Base-by-base conservation (phyloP, 2,329 filamentous ascomycete genomes). In the Claviceps arundinis region DNA sequence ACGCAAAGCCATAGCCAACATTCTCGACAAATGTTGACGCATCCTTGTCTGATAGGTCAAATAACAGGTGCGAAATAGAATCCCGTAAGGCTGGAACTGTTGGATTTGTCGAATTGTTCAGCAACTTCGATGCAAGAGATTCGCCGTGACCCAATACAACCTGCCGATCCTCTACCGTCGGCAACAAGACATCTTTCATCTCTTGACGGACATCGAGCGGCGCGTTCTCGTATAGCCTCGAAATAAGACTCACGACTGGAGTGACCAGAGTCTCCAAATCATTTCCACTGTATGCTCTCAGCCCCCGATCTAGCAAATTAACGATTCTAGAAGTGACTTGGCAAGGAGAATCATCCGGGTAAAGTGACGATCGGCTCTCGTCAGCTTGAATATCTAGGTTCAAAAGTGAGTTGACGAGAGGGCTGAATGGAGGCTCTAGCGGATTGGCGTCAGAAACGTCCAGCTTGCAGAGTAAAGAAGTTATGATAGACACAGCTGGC, bases 1-100 rank as follows among this genome's bases (percentile, higher is more conserved):
- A 87, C 0, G 93, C 93, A 62, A 87, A 95, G 0, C 93, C 93
- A 63, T 95, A 98, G 0, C 93, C 93, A 13, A 98, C 87, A 59
- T 96, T 96, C 50, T 87, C 77, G 0, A 97, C 86, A 61, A 96
- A 93, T 34, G 76, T 85, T 16, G 77, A 78, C 0, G 90, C 80
- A 60, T 96, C 83, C 59, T 83, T 86, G 57, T 84, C 85, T 0
- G 89, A 95, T 30, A 97, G 75, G 57, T 94, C 86, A 64, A 94
- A 98, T 55, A 96, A 78, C 24, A 98, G 74, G 34, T 84, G 76
- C 0, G 86, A 87, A 50, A 95, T 84, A 17, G 80, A 79, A 47
- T 86, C 81, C 17, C 89, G 81, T 3, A 95, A 71, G 41, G 83
- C 81, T 0, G 87, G 81, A 0, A 86, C 78, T 44, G 81, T 68